phyloP scores from a whole-genome alignment of 2,329 filamentous ascomycete genomes.

The Phaeosphaeria sp. region DNA sequence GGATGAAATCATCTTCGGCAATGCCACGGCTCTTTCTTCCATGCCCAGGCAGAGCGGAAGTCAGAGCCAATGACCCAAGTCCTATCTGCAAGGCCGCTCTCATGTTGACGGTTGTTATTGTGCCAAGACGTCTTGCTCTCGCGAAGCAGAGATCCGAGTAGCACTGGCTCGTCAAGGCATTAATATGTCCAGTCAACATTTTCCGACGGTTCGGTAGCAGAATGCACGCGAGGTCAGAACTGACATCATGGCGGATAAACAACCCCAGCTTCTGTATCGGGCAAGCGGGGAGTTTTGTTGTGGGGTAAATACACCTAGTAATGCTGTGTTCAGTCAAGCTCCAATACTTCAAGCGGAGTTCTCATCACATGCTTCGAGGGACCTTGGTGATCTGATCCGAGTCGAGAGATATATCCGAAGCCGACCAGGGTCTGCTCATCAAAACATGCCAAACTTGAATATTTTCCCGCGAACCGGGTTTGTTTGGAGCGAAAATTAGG shows the following conservation, averaged over 20 bases:
- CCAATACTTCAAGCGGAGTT: conserved; percentile 3
- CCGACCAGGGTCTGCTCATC: neutral
- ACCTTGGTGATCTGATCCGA: neutral
- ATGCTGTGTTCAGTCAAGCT: conserved; percentile 1
- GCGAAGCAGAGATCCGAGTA: neutral
- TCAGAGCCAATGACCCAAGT: conserved; percentile 19
- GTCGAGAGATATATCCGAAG: neutral
- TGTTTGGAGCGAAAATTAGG: neutral
- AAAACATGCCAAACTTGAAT: no score
- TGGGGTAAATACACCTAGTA: conserved; percentile 12
- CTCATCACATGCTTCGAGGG: neutral
- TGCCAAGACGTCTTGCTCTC: neutral
- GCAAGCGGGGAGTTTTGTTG: conserved; percentile 18
- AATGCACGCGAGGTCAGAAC: neutral
- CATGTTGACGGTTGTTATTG: conserved; percentile 12
- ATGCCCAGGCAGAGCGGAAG: conserved; percentile 10
- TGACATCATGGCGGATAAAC: conserved; percentile 21
- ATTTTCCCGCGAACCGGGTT: neutral
- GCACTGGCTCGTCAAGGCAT: conserved; percentile 1
- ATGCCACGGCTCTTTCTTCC: conserved; percentile 19
- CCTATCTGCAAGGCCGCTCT: conserved; percentile 14
- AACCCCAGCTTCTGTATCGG: conserved; percentile 16
- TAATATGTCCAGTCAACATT: conserved; percentile 10
- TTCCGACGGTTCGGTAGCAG: conserved; percentile 4
- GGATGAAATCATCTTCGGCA: conserved; percentile 44